Base-by-base conservation (phyloP, 1,284 basidiomycete species). In the Irpex rosettiformis region DNA sequence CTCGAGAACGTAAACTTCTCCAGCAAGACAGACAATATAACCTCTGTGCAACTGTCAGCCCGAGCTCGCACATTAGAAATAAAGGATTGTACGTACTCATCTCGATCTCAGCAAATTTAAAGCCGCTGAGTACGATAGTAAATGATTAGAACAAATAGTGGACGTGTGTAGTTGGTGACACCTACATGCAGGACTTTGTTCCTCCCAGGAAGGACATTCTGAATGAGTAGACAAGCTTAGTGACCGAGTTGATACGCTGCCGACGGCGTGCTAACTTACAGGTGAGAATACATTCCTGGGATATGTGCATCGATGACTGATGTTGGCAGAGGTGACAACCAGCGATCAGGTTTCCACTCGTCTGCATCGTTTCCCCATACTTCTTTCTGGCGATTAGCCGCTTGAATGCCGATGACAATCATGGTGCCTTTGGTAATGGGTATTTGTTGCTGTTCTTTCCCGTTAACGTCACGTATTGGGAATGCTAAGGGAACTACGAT, bases 311-410 rank as follows among this genome's bases (percentile, higher is more conserved):
- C 51, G 10, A 28, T 40, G 21, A 62, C 54, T 4, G 59, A 27
- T 8, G 56, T 40, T 8, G 61, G 59, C 8, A 59, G 48, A 27
- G 61, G 53, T 4, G 58, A 52, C 3, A 67, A 55, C 65, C 65
- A 66, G 4, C 65, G 61, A 37, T 66, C 64, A 1, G 65, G 65
- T 78, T 68, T 78, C 70, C 79, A 84, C 55, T 81, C 75, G 16
- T 61, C 60, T 3, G 79, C 75, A 66, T 84, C 82, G 33, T 77
- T 72, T 3, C 83, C 83, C 82, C 82, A 85, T 2, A 84, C 68
- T 2, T 71, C 66, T 58, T 73, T 75, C 37, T 71, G 66, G 5
- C 73, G 64, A 62, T 85, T 83, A 42, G 82, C 62, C 1, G 71
- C 66, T 1, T 74, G 60, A 24, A 84, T 78, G 1, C 81, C 79